phyloP scores from a whole-genome alignment of 768 basidiomycete species.

The Hygrophorus pudorinus region DNA sequence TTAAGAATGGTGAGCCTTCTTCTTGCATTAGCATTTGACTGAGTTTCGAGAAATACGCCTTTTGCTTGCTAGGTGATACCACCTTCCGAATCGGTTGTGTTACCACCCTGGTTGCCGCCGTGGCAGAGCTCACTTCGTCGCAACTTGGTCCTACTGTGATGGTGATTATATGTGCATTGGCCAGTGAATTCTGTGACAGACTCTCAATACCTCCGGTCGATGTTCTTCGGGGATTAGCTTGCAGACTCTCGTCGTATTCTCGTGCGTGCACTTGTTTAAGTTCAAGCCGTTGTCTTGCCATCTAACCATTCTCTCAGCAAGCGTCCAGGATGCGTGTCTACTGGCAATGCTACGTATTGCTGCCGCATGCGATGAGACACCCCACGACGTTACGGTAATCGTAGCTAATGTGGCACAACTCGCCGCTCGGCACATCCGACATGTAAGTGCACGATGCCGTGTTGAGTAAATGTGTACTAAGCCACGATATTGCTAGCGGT shows the following conservation, averaged over 20 bases:
- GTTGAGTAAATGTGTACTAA: background rate
- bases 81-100: conserved; percentile 34
- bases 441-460: conserved; percentile 28
- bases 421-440: conserved; percentile 45
- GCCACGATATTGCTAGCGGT: conserved; percentile 39
- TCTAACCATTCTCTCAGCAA: conserved; percentile 28
- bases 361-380: conserved; percentile 46
- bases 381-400: conserved; percentile 29
- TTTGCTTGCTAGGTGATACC: conserved; percentile 22
- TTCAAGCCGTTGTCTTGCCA: background rate
- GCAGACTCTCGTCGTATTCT: conserved; percentile 28
- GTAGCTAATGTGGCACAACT: conserved; percentile 35
- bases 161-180: conserved; percentile 58
- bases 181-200: conserved; percentile 48
- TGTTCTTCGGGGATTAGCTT: conserved; percentile 36
- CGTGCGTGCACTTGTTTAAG: conserved; percentile 25
- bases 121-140: conserved; percentile 27
- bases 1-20: conserved; percentile 36
- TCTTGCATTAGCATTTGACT: conserved; percentile 1
- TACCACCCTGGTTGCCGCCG: conserved; percentile 33
- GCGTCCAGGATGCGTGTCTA: conserved; percentile 66
- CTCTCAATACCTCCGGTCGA: conserved; percentile 39
- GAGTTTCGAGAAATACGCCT: conserved; percentile 4
- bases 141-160: conserved; percentile 45
- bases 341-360: conserved; percentile 62